These are phyloP conservation scores for Colletotrichum nymphaeae DNA, from an alignment of 2,329 filamentous ascomycete genomes.

Conservation along the genomic window DNA sequence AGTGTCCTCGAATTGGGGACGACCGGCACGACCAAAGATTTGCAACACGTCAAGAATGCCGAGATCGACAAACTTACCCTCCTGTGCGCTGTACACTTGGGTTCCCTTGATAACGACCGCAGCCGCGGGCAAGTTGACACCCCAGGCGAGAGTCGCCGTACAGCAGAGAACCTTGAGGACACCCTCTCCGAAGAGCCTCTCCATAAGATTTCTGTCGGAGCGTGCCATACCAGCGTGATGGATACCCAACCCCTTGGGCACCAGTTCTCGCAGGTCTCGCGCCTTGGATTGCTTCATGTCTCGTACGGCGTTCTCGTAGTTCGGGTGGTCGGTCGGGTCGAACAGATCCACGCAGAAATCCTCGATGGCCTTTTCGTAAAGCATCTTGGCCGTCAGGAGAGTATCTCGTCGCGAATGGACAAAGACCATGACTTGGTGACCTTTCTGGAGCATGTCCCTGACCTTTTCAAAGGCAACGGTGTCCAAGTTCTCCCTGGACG, in stretches of 20 bases:
- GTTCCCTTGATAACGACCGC: slow-evolving; percentile 99
- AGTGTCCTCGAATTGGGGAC: slow-evolving; percentile 96
- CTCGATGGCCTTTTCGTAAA: slow-evolving; percentile 88
- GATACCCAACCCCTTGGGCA: slow-evolving; percentile 91
- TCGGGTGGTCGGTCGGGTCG: slow-evolving; percentile 81
- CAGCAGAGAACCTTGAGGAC: slow-evolving; percentile 98
- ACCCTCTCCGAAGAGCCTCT: slow-evolving; percentile 88
- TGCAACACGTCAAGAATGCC: slow-evolving; percentile 97
- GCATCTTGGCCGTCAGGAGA: slow-evolving; percentile 84
- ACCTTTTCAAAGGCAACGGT: slow-evolving; percentile 92
- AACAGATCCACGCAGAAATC: slow-evolving; percentile 84
- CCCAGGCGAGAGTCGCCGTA: slow-evolving; percentile 97
- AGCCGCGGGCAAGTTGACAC: slow-evolving; percentile 96
- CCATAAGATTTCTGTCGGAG: slow-evolving; percentile 94
- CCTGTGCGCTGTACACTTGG: slow-evolving; percentile 94
- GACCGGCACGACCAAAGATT: slow-evolving; percentile 97
- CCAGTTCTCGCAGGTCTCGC: slow-evolving; percentile 86
- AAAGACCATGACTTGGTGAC: slow-evolving; percentile 99
- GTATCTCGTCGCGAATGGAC: slow-evolving; percentile 98
- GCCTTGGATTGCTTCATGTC: slow-evolving; percentile 90
- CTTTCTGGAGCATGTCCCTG: slow-evolving; percentile 87
- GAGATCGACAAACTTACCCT: slow-evolving; percentile 95
- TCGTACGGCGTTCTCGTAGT: slow-evolving; percentile 81
- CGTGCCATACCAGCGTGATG: slow-evolving; percentile 98
- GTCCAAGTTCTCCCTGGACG: slow-evolving; percentile 90